These are phyloP conservation scores for Circinella minor DNA, from an alignment of 371 early-diverging fungal species.

Conservation along the genomic window DNA sequence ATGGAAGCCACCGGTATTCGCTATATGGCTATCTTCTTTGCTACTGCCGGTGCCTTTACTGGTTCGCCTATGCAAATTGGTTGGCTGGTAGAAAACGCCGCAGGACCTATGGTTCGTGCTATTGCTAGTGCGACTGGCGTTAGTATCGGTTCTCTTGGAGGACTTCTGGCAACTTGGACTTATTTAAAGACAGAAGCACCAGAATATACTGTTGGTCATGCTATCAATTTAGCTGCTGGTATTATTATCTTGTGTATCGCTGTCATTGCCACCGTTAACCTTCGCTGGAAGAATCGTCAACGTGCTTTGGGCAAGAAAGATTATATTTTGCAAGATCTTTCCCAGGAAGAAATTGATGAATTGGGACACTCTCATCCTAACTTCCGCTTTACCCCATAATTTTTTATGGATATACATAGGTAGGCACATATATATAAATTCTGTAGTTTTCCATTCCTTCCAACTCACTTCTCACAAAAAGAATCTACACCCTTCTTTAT, in stretches of 20 bases:
- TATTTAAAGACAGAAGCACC: constrained; percentile 31
- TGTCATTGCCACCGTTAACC: constrained; percentile 11
- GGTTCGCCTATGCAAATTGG: constrained; percentile 28
- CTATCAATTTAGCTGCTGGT: constrained; percentile 29
- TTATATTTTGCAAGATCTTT: constrained; percentile 21
- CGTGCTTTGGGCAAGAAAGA: constrained; percentile 25
- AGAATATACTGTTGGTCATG: constrained; percentile 25
- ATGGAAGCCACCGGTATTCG: constrained; percentile 17
- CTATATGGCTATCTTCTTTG: constrained; percentile 35
- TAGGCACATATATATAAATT: too few relatives aligned
- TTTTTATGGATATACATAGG: background rate
- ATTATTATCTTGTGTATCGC: constrained; percentile 15
- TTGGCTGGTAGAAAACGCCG: constrained; percentile 29
- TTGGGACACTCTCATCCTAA: constrained; percentile 33
- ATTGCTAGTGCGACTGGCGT: constrained; percentile 26
- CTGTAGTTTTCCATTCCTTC: too few relatives aligned
- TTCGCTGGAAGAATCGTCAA: constrained; percentile 23
- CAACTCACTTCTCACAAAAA: too few relatives aligned
- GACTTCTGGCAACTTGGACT: constrained; percentile 32
- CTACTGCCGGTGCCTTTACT: constrained; percentile 30
- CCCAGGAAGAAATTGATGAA: constrained; percentile 24
- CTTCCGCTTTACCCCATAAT: constrained; percentile 32
- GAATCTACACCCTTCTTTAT: too few relatives aligned
- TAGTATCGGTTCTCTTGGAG: constrained; percentile 26
- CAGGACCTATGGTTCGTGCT: constrained; percentile 30